Conservation (phyloP, 805 yeast species). For the Saccharomycopsis olivae region DNA sequence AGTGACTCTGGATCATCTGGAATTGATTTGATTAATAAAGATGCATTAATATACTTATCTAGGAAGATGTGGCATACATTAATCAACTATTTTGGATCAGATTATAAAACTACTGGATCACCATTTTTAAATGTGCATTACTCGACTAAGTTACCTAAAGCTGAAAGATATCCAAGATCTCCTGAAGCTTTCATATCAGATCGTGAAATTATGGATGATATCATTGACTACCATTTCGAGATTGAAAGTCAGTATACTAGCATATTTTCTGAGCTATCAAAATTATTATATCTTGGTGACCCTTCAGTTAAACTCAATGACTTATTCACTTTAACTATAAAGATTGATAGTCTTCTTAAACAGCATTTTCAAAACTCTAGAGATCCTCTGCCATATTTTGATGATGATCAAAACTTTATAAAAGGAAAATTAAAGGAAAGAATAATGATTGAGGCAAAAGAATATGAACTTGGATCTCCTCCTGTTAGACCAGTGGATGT, state of each 20-base stretch:
- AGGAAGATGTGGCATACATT: slow-evolving; percentile 3
- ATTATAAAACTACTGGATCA: not conserved
- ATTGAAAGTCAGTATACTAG: not conserved
- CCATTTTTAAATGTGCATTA: not conserved
- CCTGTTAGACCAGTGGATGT: not conserved
- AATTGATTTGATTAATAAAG: not conserved
- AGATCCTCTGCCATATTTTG: slow-evolving; percentile 1
- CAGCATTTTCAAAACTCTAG: not conserved
- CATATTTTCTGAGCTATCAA: not conserved
- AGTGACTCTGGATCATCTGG: not conserved
- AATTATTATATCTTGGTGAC: not conserved
- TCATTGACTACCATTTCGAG: slow-evolving; percentile 1
- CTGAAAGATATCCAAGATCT: not conserved
- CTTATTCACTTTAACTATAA: not conserved
- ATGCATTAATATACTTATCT: not conserved
- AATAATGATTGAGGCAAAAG: not conserved
- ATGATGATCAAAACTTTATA: slow-evolving; percentile 4
- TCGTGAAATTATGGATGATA: slow-evolving; percentile 1
- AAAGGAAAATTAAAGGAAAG: not conserved
- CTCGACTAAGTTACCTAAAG: not conserved
- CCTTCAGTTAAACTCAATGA: not conserved
- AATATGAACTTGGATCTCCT: not conserved
- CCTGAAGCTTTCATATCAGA: not conserved
- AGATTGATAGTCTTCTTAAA: not conserved
- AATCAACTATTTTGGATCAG: not conserved